phyloP scores from a whole-genome alignment of 2,329 filamentous ascomycete species.

The Rutstroemia sp. region DNA sequence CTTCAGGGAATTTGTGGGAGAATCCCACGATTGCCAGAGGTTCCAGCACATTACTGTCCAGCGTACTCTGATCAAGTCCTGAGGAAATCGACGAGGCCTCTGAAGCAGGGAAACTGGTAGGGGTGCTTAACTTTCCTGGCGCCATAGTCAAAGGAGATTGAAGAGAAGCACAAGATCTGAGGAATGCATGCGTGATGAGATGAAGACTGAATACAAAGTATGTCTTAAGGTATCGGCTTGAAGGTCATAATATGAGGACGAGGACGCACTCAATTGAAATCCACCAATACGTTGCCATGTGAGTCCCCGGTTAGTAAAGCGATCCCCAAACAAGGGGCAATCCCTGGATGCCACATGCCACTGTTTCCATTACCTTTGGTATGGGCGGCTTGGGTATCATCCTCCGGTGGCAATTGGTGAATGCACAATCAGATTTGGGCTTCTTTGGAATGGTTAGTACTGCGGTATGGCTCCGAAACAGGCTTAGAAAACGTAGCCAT shows the following conservation, averaged over 20 bases:
- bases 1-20: constrained; percentile 44
- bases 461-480: neutral
- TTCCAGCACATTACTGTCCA: neutral
- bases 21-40: constrained; percentile 47
- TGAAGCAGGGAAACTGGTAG: neutral
- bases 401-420: neutral
- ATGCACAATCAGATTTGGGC: neutral
- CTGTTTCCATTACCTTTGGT: neutral
- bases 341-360: neutral
- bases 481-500: neutral
- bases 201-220: neutral
- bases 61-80: neutral
- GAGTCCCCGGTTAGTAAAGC: neutral
- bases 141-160: neutral
- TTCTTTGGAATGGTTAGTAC: neutral
- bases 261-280: neutral
- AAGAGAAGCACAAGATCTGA: neutral
- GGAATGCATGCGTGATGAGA: neutral
- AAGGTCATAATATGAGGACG: neutral
- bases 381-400: neutral
- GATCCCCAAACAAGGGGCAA: neutral
- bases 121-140: neutral
- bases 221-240: too few species aligned
- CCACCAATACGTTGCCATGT: neutral
- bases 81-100: neutral